phyloP scores from a whole-genome alignment of 2,329 filamentous ascomycete genomes.

The Ophiostoma sp. region DNA sequence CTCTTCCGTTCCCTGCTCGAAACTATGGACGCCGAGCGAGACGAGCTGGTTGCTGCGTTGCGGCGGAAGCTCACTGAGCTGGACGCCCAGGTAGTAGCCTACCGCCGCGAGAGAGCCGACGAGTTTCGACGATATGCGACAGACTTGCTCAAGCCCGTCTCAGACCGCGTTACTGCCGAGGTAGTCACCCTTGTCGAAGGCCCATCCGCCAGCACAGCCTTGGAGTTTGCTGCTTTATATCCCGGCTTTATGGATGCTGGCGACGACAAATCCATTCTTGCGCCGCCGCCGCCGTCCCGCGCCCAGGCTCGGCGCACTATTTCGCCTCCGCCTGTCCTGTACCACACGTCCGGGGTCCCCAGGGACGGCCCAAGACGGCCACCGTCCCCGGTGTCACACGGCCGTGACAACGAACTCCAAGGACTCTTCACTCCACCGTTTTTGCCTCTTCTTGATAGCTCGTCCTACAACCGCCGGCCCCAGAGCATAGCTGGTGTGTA shows the following conservation, averaged over 20 bases:
- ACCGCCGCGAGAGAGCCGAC: constrained; percentile 51
- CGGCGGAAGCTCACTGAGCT: constrained; percentile 51
- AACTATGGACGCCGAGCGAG: constrained; percentile 37
- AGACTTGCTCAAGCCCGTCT: constrained; percentile 44
- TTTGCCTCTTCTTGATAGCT: constrained; percentile 54
- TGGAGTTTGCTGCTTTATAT: constrained; percentile 42
- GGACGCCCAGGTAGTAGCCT: constrained; percentile 51
- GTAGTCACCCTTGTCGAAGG: constrained; percentile 43
- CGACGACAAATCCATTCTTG: constrained; percentile 29
- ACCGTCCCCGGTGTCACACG: constrained; percentile 23
- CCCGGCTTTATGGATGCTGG: constrained; percentile 29
- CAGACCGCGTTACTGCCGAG: constrained; percentile 42
- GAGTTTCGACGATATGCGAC: constrained; percentile 53
- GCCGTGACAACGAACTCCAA: constrained; percentile 53
- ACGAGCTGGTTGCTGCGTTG: constrained; percentile 45
- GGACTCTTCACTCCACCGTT: constrained; percentile 59
- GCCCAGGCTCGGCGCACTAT: constrained; percentile 25
- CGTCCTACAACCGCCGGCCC: constrained; percentile 16
- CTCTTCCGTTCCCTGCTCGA: background rate
- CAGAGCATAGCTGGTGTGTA: constrained; percentile 24
- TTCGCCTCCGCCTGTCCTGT: constrained; percentile 39
- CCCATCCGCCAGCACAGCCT: constrained; percentile 36
- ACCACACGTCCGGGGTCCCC: constrained; percentile 36
- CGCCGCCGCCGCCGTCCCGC: constrained; percentile 21
- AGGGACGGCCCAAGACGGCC: constrained; percentile 33